These are phyloP conservation scores for Colletotrichum scovillei DNA, from an alignment of 2,329 filamentous ascomycete genomes.

Conservation along the genomic window DNA sequence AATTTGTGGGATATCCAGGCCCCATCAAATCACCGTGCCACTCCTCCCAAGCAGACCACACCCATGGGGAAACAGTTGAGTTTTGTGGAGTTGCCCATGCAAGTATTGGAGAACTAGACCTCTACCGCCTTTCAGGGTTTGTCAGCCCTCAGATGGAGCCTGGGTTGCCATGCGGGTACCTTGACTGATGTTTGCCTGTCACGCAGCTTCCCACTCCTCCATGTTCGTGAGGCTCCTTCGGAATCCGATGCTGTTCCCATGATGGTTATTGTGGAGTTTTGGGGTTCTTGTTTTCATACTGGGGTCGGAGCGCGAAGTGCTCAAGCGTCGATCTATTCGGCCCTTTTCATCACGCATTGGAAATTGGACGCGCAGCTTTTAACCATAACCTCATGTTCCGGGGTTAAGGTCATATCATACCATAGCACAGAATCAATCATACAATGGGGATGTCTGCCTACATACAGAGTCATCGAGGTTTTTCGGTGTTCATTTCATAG, in stretches of 20 bases:
- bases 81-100: constrained; percentile 19
- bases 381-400: neutral
- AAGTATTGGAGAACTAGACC: neutral
- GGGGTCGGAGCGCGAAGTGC: neutral
- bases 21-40: neutral
- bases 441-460: too few relatives aligned
- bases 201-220: neutral
- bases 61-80: constrained; percentile 22
- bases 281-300: too few relatives aligned
- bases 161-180: neutral
- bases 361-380: neutral
- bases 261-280: constrained; percentile 1
- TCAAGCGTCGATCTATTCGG: neutral
- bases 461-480: too few relatives aligned
- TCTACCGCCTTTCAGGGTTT: neutral
- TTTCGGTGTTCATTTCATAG: neutral
- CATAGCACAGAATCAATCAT: neutral
- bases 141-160: neutral
- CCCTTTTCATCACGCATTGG: neutral
- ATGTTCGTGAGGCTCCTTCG: neutral
- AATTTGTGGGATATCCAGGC: constrained; percentile 8
- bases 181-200: neutral
- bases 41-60: constrained; percentile 1
- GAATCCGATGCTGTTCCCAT: neutral
- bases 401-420: neutral